Base-by-base conservation (phyloP, 2,329 filamentous ascomycete genomes). In the Penicillium sp. region DNA sequence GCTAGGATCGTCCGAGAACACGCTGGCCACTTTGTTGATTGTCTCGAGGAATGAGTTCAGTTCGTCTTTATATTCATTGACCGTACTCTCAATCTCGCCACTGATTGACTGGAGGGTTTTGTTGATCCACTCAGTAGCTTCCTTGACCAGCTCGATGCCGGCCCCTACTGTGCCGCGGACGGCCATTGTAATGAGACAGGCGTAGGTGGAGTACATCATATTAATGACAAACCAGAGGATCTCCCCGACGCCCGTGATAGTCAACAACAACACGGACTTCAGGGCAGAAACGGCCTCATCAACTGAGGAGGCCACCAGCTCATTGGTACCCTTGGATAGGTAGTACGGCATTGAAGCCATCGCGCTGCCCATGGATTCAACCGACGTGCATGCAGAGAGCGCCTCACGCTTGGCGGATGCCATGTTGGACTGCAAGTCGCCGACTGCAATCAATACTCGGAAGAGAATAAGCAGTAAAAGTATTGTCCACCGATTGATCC, bases 291-390 rank as follows among this genome's bases (percentile, higher is more conserved):
- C 82, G 8, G 88, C 82, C 60, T 84, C 83, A 59, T 90, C 87
- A 58, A 97, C 84, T 49, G 87, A 84, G 42, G 78, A 78, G 29
- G 88, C 87, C 7, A 88, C 85, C 59, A 97, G 73, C 52, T 88
- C 80, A 71, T 98, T 98, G 65, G 96, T 84, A 48, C 93, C 93
- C 45, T 79, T 75, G 2, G 90, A 87, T 66, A 97, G 83, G 72
- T 95, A 97, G 70, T 96, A 86, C 50, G 93, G 93, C 89, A 97
- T 95, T 33, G 93, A 97, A 34, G 91, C 93, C 88, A 98, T 91
- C 53, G 88, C 80, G 66, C 89, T 96, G 55, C 91, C 93, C 59
- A 95, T 81, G 58, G 88, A 88, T 73, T 98, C 91, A 42, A 97
- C 91, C 67, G 87, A 86, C 51, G 84, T 88, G 69, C 93, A 98